phyloP scores from a whole-genome alignment of 2,329 filamentous ascomycete species.

The Ophiocordyceps camponoti-saundersi region DNA sequence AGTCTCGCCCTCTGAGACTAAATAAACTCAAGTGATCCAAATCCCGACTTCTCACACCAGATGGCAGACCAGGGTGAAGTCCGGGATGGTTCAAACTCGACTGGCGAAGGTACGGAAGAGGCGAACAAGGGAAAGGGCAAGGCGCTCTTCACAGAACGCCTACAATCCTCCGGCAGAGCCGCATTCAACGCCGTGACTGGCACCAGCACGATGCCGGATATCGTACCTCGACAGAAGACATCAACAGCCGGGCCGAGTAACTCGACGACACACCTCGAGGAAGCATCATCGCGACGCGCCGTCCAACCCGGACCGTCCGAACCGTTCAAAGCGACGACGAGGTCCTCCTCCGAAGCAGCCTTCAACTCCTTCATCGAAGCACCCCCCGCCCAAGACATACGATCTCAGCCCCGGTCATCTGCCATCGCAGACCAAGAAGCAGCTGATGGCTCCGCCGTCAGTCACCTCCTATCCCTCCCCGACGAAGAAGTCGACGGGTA shows the following conservation, averaged over 20 bases:
- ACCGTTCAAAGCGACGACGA: neutral
- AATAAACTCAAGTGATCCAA: no score
- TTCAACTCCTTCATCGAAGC: constrained; percentile 1
- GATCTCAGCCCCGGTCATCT: neutral
- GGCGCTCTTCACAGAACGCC: constrained; percentile 7
- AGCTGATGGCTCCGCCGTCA: constrained; percentile 14
- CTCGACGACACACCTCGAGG: neutral
- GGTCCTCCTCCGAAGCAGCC: neutral
- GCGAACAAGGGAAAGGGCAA: constrained; percentile 3
- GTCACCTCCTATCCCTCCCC: constrained; percentile 16
- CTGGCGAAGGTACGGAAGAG: neutral
- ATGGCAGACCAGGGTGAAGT: neutral
- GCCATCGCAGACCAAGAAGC: constrained; percentile 15
- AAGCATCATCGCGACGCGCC: neutral
- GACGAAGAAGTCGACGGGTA: constrained; percentile 6
- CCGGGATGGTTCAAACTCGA: no score
- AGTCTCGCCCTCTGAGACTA: no score
- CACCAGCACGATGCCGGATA: constrained; percentile 4
- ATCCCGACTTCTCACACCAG: no score
- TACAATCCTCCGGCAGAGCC: constrained; percentile 11
- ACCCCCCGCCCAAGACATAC: neutral
- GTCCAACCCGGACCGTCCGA: neutral
- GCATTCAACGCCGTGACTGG: constrained; percentile 9
- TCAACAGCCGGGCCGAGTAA: neutral
- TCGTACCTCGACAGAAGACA: constrained; percentile 7